These are phyloP conservation scores for Magnolia officinalis DNA, from an alignment of 164 flowering plant species.

Conservation along the genomic window DNA sequence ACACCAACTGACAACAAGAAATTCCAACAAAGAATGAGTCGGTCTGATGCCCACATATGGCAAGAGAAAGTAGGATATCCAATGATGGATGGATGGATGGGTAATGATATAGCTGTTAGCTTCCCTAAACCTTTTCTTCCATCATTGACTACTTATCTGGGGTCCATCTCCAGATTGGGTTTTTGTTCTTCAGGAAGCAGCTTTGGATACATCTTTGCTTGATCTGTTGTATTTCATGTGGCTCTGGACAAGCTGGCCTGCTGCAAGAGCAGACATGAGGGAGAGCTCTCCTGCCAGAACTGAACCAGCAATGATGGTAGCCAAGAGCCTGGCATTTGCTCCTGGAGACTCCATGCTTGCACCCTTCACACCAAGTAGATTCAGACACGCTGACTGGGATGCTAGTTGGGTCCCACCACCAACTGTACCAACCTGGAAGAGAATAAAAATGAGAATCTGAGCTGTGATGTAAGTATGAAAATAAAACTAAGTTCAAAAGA, in stretches of 20 bases:
- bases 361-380: conserved; percentile 69
- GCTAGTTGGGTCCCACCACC: conserved; percentile 77
- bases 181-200: background rate
- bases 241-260: conserved; percentile 69
- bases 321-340: conserved; percentile 50
- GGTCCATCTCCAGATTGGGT: background rate
- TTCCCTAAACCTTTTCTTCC: background rate
- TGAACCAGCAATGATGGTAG: conserved; percentile 63
- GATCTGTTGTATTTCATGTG: conserved; percentile 80
- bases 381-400: conserved; percentile 70
- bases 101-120: too few species aligned
- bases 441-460: background rate
- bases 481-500: background rate
- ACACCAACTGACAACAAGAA: too few species aligned
- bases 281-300: conserved; percentile 79
- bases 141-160: background rate
- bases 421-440: conserved; percentile 60
- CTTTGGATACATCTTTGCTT: conserved; percentile 29
- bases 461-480: background rate
- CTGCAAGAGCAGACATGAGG: conserved; percentile 73
- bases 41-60: too few species aligned
- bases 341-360: conserved; percentile 57
- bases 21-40: too few species aligned
- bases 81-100: too few species aligned
- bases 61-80: too few species aligned